Base-by-base conservation (phyloP, 2,329 filamentous ascomycete species). In the Ophiostoma fasciatum region DNA sequence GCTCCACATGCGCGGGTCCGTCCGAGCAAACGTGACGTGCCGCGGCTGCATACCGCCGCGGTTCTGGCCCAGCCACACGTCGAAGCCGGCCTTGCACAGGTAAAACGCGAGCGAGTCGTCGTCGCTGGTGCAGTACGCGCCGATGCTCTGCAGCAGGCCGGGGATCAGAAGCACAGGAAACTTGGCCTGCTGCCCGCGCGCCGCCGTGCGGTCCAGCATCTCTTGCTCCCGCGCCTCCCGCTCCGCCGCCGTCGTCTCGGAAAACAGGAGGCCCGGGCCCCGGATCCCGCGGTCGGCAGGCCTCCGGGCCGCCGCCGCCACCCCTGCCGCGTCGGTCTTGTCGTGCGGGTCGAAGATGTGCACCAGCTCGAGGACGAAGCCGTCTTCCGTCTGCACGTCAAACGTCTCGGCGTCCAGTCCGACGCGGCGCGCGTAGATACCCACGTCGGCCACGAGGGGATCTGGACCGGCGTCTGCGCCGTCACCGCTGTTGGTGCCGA, bases 11-110 rank as follows among this genome's bases (percentile, higher is more conserved):
- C 85, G 72, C 2, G 88, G 87, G 50, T 96, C 88, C 4, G 62
- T 61, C 45, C 80, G 75, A 3, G 71, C 58, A 27, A 94, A 68
- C 17, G 77, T 58, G 3, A 66, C 70, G 51, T 96, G 88, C 44
- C 75, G 71, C 0, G 88, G 87, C 1, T 70, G 62, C 56, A 90
- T 84, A 1, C 87, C 87, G 51, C 85, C 93, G 15, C 88, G 71
- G 51, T 94, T 94, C 58, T 94, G 93, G 5, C 88, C 88, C 13
- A 94, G 66, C 87, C 87, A 96, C 27, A 96, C 83, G 53, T 96
- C 88, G 55, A 84, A 94, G 2, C 87, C 87, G 0, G 80, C 76
- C 57, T 94, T 94, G 56, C 82, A 85, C 7, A 96, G 74, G 60
- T 79, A 93, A 57, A 94, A 94, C 1, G 88, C 87, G 7, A 94